phyloP scores from a whole-genome alignment of 768 basidiomycete genomes.

The Pisolithus orientalis region DNA sequence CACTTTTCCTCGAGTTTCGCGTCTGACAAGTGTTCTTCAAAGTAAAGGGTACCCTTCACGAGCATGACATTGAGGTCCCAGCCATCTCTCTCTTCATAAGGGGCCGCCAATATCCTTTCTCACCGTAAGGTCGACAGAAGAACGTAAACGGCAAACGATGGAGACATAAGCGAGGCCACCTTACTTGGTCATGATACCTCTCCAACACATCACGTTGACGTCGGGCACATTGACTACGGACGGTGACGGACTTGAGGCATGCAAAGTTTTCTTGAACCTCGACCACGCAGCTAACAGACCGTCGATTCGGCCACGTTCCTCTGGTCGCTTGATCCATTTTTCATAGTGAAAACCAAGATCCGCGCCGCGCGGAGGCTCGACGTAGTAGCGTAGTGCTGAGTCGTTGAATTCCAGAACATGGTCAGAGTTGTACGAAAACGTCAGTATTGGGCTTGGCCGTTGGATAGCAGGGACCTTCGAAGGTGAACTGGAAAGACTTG shows the following conservation, averaged over 20 bases:
- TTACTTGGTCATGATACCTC: constrained; percentile 83
- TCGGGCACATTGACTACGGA: constrained; percentile 27
- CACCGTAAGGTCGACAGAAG: constrained; percentile 21
- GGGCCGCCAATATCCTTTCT: constrained; percentile 71
- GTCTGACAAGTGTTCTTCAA: constrained; percentile 67
- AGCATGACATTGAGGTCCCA: constrained; percentile 85
- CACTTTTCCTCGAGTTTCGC: constrained; percentile 60
- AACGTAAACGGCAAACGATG: constrained; percentile 5
- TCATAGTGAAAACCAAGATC: constrained; percentile 69
- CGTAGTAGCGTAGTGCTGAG: constrained; percentile 65
- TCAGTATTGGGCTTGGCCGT: constrained; percentile 58
- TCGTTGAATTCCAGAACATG: constrained; percentile 59
- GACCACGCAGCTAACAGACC: constrained; percentile 54
- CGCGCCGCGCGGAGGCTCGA: constrained; percentile 58
- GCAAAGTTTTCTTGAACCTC: constrained; percentile 33
- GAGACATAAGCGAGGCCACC: constrained; percentile 12
- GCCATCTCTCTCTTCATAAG: constrained; percentile 74
- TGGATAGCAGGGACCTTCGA: constrained; percentile 47
- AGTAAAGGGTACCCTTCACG: constrained; percentile 60
- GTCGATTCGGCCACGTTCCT: constrained; percentile 64
- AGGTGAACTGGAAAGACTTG: constrained; percentile 16
- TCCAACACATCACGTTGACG: constrained; percentile 63
- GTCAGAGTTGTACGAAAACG: constrained; percentile 64
- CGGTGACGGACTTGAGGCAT: constrained; percentile 22
- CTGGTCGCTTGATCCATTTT: constrained; percentile 60